These are phyloP conservation scores for Esteya vermicola DNA, from an alignment of 2,329 filamentous ascomycete genomes.

Conservation along the genomic window DNA sequence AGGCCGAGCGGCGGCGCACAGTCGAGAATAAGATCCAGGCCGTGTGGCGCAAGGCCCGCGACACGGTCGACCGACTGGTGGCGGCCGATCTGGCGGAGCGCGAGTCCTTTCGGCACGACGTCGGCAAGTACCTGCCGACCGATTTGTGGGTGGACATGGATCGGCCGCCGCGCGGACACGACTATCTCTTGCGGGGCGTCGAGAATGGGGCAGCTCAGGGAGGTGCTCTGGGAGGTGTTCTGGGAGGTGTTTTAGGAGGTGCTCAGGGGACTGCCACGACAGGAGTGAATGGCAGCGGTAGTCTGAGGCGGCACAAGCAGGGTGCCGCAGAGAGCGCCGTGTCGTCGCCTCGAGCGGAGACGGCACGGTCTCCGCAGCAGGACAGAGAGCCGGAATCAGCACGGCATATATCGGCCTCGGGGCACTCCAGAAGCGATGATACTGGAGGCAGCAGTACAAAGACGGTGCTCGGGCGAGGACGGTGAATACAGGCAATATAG, in stretches of 20 bases:
- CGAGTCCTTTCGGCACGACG: constrained; percentile 65
- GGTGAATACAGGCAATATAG: too few relatives aligned
- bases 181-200: constrained; percentile 19
- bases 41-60: constrained; percentile 64
- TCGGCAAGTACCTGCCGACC: constrained; percentile 74
- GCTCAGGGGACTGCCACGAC: too few relatives aligned
- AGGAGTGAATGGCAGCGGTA: too few relatives aligned
- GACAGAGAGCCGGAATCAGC: not conserved
- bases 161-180: constrained; percentile 38
- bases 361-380: too few relatives aligned
- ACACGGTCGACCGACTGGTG: constrained; percentile 61
- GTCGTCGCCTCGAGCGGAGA: too few relatives aligned
- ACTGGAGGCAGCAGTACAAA: constrained; percentile 8
- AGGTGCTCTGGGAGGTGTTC: too few relatives aligned
- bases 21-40: constrained; percentile 61
- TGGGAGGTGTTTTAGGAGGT: too few relatives aligned
- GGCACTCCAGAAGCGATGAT: not conserved
- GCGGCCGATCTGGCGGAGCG: constrained; percentile 59
- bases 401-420: not conserved
- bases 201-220: too few relatives aligned
- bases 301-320: too few relatives aligned
- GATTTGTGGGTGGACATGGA: constrained; percentile 76
- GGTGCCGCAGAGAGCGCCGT: too few relatives aligned
- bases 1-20: constrained; percentile 60
- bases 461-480: constrained; percentile 4